Evolutionary conservation across 805 yeast species (phyloP).

Genomic region (Starmerella lactis-condensi): DNA sequence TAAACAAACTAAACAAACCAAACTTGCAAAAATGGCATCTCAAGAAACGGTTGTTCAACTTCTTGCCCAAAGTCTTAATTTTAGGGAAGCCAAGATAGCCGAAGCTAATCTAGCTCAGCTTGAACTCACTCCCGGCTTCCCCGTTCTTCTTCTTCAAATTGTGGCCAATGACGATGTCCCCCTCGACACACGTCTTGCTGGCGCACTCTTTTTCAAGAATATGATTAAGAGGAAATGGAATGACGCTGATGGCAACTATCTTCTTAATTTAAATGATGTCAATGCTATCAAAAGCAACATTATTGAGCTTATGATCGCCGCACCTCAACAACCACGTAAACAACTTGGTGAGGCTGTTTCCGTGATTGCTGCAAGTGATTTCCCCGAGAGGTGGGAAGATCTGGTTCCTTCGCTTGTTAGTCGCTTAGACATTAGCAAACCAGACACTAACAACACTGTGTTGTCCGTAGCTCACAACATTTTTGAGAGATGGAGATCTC

Average conservation of each 20-base stretch:
- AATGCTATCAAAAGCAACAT: slow-evolving; percentile 54
- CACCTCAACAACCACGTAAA: slow-evolving; percentile 53
- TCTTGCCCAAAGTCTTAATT: slow-evolving; percentile 17
- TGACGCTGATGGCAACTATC: slow-evolving; percentile 69
- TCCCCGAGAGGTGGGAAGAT: slow-evolving; percentile 76
- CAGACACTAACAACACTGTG: slow-evolving; percentile 55
- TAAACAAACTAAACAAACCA: not conserved
- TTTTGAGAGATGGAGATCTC: slow-evolving; percentile 91
- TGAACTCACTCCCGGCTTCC: slow-evolving; percentile 56
- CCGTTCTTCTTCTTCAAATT: slow-evolving; percentile 54
- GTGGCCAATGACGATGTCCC: slow-evolving; percentile 45
- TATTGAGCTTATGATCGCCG: slow-evolving; percentile 63
- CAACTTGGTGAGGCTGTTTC: slow-evolving; percentile 92
- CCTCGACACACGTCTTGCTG: slow-evolving; percentile 56
- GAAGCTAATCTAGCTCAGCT: slow-evolving; percentile 44
- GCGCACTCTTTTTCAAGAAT: slow-evolving; percentile 78
- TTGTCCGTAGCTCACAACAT: slow-evolving; percentile 86
- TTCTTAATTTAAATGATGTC: slow-evolving; percentile 43
- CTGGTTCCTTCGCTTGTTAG: slow-evolving; percentile 41
- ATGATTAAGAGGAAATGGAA: slow-evolving; percentile 72
- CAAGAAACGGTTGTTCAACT: slow-evolving; percentile 17
- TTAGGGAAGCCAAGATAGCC: slow-evolving; percentile 19
- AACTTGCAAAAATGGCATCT: slow-evolving; percentile 6
- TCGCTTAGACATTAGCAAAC: slow-evolving; percentile 42
- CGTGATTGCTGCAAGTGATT: slow-evolving; percentile 85